Evolutionary conservation across 495 filamentous ascomycete genomes (phyloP), one percentile per base, ranked within the genome.

Genomic region (Daldinia decipiens): DNA sequence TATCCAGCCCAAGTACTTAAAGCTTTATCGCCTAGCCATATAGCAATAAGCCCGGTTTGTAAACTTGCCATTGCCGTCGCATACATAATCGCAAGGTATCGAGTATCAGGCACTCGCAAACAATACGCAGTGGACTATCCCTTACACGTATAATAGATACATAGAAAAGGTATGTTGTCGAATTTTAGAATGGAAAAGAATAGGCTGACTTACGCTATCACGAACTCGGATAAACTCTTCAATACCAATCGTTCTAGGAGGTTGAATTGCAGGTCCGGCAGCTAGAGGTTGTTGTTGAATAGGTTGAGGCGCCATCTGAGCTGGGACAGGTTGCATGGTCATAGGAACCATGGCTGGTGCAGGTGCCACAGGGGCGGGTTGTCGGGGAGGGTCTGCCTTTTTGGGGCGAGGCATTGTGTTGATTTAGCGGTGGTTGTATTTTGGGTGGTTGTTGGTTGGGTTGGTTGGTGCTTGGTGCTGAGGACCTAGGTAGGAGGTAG

Each of bases 211-310:
- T 82, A 85, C 83, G 39, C 82, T 83, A 60, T 85, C 83, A 39
- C 83, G 79, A 40, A 85, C 82, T 61, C 81, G 77, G 51, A 84
- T 78, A 60, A 85, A 85, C 45, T 83, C 79, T 19, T 82, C 81
- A 40, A 81, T 76, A 26, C 84, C 82, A 56, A 85, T 83, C 24
- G 81, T 80, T 31, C 76, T 78, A 36, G 74, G 77, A 39, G 77
- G 74, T 64, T 75, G 74, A 52, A 62, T 57, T 70, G 53, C 74
- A 54, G 71, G 75, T 32, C 59, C 73, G 11, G 59, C 65, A 34
- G 65, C 73, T 8, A 71, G 66, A 66, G 74, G 74, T 51, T 76
- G 76, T 31, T 76, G 75, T 31, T 75, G 73, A 47, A 70, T 62
- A 24, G 61, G 64, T 59, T 77, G 75, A 24, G 71, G 68, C 8